Conservation (phyloP, 352 stramenopile species). For the Globisporangium middletonii region DNA sequence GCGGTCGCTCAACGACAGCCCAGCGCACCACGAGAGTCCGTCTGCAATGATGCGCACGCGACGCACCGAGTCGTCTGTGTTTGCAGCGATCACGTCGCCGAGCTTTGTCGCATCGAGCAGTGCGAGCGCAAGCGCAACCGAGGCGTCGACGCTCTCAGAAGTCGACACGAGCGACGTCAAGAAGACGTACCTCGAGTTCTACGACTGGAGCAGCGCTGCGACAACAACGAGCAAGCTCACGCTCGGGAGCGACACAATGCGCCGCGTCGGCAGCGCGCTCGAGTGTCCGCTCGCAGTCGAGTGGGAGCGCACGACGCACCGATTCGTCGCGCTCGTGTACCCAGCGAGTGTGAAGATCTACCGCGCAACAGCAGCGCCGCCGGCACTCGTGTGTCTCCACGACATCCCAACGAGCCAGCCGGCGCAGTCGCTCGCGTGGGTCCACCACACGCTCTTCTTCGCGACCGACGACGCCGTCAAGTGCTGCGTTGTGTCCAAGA, state of each 20-base stretch:
- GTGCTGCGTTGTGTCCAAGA: constrained; percentile 56
- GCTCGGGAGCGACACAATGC: constrained; percentile 8
- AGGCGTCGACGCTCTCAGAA: constrained; percentile 2
- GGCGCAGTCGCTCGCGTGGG: constrained; percentile 46
- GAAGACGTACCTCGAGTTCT: constrained; percentile 67
- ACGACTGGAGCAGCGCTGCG: constrained; percentile 38
- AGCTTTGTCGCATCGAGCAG: constrained; percentile 14
- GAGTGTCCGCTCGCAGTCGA: constrained; percentile 55
- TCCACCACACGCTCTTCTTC: constrained; percentile 69
- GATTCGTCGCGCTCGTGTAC: constrained; percentile 60
- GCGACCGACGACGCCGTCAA: constrained; percentile 50
- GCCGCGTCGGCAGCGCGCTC: constrained; percentile 24
- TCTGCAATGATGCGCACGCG: constrained; percentile 36
- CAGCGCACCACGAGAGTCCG: constrained; percentile 23
- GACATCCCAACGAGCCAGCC: constrained; percentile 41
- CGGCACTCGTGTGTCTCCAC: constrained; percentile 38
- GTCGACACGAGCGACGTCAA: constrained; percentile 35
- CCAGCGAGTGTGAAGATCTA: constrained; percentile 38
- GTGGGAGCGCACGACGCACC: constrained; percentile 45
- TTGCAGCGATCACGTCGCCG: constrained; percentile 33
- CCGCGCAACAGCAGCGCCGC: constrained; percentile 19
- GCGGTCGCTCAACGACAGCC: constrained; percentile 15
- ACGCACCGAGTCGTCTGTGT: constrained; percentile 46
- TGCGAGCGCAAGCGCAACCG: constrained; percentile 11
- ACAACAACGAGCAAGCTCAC: constrained; percentile 9